A percentile compares a stretch with the other conserved stretches of the same genome.
These are phyloP conservation scores for Amanita phalloides DNA, from an alignment of 768 basidiomycete genomes.

Conservation along the genomic window DNA sequence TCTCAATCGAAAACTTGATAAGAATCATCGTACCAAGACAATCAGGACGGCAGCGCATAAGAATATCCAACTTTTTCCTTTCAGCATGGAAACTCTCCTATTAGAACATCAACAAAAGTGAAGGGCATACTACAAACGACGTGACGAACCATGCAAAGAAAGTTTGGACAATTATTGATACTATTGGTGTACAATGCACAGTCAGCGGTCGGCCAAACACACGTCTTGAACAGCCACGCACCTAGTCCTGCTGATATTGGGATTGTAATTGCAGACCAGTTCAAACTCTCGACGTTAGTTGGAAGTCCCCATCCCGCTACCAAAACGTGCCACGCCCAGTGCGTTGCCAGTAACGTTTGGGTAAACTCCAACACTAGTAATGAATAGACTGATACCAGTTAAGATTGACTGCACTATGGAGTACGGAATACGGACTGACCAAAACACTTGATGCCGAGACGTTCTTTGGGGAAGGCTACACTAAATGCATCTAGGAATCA, in stretches of 20 bases:
- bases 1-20: too few relatives aligned
- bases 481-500: background rate
- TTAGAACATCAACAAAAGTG: background rate
- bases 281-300: background rate
- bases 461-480: conserved; percentile 3
- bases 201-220: background rate
- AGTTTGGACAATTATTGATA: conserved; percentile 2
- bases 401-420: too few relatives aligned
- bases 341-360: conserved; percentile 3
- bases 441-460: background rate
- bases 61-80: background rate
- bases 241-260: conserved; percentile 1
- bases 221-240: background rate
- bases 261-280: conserved; percentile 2
- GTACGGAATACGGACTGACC: background rate
- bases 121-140: background rate
- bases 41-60: background rate
- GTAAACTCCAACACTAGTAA: conserved; percentile 2
- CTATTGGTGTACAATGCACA: background rate
- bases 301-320: background rate
- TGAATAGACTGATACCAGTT: background rate
- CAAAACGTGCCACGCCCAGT: conserved; percentile 4
- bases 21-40: background rate
- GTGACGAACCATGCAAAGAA: conserved; percentile 6
- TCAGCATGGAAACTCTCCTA: conserved; percentile 4